Base-by-base conservation (phyloP, 257 asterid species). In the Penstemon newberryi region DNA sequence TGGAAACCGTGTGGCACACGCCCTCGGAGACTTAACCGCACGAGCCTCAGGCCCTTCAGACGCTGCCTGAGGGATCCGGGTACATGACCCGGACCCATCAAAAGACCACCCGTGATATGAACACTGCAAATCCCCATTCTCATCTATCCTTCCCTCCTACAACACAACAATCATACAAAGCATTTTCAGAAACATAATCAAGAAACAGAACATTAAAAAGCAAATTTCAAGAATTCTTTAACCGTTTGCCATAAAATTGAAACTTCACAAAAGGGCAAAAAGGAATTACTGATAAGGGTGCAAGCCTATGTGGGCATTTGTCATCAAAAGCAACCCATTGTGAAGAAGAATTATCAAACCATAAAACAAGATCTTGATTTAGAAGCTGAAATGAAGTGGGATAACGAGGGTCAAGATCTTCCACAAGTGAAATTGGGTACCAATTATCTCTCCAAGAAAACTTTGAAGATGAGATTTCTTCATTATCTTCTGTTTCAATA, bases 51-150 rank as follows among this genome's bases (percentile, higher is more conserved):
- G 99, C 8, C 99, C 96, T 72, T 87, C 87, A 0, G 90, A 65
- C 45, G 97, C 87, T 18, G 99, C 96, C 78, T 94, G 99, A 19
- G 99, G 99, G 50, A 94, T 94, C 75, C 80, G 73, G 25, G 89
- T 82, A 79, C 99, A 94, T 13, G 99, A 87, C 11, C 99, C 99
- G 54, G 86, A 83, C 64, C 99, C 99, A 67, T 84, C 86, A 73
- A 94, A 94, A 8, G 99, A 94, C 99, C 97, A 94, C 6, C 99
- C 97, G 41, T 94, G 99, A 55, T 94, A 94, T 4, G 99, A 94
- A 67, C 99, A 91, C 91, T 94, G 99, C 84, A 94, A 87, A 69
- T 91, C 85, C 72, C 99, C 97, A 55, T 94, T 94, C 76, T 94
- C 99, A 67, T 91, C 99, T 78, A 94, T 71, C 70, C 99, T 91